Conservation (phyloP, 208 protist genomes). For the Blastocrithidia nonstop region DNA sequence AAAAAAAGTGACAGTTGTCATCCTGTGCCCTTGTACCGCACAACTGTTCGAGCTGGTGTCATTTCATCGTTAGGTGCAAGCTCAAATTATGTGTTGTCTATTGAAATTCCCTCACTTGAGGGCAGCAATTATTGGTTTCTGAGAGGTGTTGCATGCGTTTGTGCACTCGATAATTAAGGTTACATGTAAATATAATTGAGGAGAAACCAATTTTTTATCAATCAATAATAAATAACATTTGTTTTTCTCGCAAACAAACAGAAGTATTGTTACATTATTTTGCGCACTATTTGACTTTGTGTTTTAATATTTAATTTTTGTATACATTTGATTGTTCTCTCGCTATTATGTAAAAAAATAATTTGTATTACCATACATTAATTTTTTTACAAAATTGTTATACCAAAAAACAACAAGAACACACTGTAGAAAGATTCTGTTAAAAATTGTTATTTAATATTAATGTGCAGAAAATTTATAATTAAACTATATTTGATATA, state of each 20-base stretch:
- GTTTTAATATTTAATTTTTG: too few relatives aligned
- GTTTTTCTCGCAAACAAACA: constrained; percentile 5
- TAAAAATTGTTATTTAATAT: too few relatives aligned
- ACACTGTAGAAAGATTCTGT: too few relatives aligned
- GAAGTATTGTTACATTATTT: too few relatives aligned
- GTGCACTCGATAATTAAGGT: constrained; percentile 35
- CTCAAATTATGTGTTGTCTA: constrained; percentile 89
- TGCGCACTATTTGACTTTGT: too few relatives aligned
- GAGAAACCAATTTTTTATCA: neutral
- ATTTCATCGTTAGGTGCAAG: constrained; percentile 93
- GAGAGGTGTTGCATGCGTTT: constrained; percentile 82
- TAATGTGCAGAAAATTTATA: too few relatives aligned
- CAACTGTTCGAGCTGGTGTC: constrained; percentile 82
- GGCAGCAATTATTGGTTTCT: constrained; percentile 83
- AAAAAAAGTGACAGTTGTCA: constrained; percentile 44
- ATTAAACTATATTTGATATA: too few relatives aligned
- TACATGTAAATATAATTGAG: neutral
- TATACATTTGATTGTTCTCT: neutral
- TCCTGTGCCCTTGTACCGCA: constrained; percentile 91
- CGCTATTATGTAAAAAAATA: neutral
- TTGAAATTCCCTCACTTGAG: constrained; percentile 76
- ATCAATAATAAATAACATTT: neutral
- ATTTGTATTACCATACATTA: too few relatives aligned
- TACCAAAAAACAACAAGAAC: too few relatives aligned
- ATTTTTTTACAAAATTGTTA: too few relatives aligned